Evolutionary conservation across 805 yeast genomes (phyloP), one percentile per base, ranked within the genome.

Genomic region (Kregervanrija delftensis): DNA sequence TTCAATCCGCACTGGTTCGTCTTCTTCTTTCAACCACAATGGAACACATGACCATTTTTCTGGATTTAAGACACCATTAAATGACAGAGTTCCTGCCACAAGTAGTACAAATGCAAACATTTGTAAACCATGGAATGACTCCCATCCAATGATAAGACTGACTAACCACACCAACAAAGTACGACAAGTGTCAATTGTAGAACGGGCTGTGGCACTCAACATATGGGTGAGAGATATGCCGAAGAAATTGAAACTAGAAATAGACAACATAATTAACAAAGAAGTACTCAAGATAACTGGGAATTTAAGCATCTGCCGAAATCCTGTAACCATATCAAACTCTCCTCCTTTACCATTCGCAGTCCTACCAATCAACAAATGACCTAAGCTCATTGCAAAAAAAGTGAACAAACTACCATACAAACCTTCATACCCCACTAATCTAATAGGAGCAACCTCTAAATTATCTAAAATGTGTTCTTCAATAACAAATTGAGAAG

Each of bases 161-260:
- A 83, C 74, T 1, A 81, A 34, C 95, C 95, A 86, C 13, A 86
- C 90, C 28, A 83, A 62, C 17, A 84, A 63, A 0, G 93, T 85
- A 51, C 95, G 71, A 47, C 85, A 81, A 0, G 89, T 81, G 56
- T 86, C 95, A 41, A 86, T 75, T 2, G 93, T 86, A 16, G 88
- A 79, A 56, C 93, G 70, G 2, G 90, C 73, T 1, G 95, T 85
- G 32, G 95, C 93, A 42, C 84, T 79, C 40, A 85, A 58, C 39
- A 65, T 64, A 41, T 75, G 71, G 2, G 95, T 86, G 34, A 86
- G 65, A 8, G 86, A 72, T 35, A 84, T 73, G 2, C 95, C 95
- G 54, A 80, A 79, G 60, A 72, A 81, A 61, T 86, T 86, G 72
- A 86, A 86, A 5, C 73, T 54, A 2, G 88, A 77, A 49, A 86